Percentiles rank a stretch among this genome's conserved stretches.
These are phyloP conservation scores for Neckera pumila DNA, from an alignment of 225 moss, liverwort and hornwort species.

Conservation along the genomic window DNA sequence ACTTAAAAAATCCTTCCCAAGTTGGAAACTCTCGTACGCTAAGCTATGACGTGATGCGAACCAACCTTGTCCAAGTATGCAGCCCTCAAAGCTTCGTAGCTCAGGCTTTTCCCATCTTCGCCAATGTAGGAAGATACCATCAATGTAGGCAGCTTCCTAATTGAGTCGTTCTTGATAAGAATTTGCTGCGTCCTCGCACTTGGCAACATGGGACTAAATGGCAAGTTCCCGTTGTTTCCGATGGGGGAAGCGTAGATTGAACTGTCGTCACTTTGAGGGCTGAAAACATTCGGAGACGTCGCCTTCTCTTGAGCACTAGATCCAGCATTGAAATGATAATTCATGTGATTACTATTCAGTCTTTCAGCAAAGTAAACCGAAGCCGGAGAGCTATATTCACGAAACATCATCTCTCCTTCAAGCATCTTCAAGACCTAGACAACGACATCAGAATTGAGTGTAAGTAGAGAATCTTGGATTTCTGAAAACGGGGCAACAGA, in stretches of 20 bases:
- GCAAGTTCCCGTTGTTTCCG: conserved; percentile 1
- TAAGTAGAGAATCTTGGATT: neutral
- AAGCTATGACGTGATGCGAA: neutral
- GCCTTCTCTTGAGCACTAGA: neutral
- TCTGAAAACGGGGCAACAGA: neutral
- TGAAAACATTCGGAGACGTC: neutral
- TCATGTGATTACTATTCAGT: neutral
- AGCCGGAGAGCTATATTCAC: conserved; percentile 18
- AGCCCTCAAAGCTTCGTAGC: conserved; percentile 32
- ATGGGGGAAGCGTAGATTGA: neutral
- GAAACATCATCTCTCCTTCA: conserved; percentile 29
- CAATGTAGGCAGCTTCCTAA: neutral
- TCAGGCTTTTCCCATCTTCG: conserved; percentile 15
- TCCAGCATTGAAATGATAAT: neutral
- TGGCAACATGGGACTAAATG: neutral
- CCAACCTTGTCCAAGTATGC: conserved; percentile 35
- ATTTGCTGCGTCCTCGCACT: neutral
- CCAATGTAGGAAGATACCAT: conserved; percentile 4
- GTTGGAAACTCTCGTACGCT: conserved; percentile 4
- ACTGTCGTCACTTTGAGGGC: conserved; percentile 6
- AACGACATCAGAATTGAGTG: neutral
- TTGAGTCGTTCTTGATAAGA: neutral
- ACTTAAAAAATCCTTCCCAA: neutral
- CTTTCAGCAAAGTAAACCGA: neutral
- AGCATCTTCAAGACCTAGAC: conserved; percentile 25